phyloP scores from a whole-genome alignment of 768 basidiomycete genomes.

The Heimioporus sp. region DNA sequence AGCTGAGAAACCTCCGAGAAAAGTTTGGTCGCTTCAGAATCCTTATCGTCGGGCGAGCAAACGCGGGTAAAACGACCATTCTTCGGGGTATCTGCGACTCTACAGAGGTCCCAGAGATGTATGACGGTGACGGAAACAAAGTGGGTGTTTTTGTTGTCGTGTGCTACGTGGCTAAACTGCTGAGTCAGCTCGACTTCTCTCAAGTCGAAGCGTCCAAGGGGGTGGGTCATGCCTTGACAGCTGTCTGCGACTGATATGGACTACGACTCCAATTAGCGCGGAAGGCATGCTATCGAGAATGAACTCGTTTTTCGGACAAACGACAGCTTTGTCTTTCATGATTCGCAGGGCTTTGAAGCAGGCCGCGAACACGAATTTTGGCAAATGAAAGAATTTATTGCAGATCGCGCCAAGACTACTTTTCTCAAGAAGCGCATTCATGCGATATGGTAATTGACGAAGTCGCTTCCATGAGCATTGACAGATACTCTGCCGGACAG shows the following conservation, averaged over 20 bases:
- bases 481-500: background rate
- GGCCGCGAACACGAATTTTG: slow-evolving; percentile 1
- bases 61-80: slow-evolving; percentile 8
- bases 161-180: background rate
- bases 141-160: background rate
- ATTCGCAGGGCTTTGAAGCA: slow-evolving; percentile 4
- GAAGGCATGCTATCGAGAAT: background rate
- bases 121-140: background rate
- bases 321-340: slow-evolving; percentile 3
- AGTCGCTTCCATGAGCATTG: background rate
- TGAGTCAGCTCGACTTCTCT: background rate
- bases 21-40: slow-evolving; percentile 1
- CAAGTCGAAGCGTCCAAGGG: background rate
- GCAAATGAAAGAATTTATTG: slow-evolving; percentile 4
- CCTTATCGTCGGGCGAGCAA: slow-evolving; percentile 5
- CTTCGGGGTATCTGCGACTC: slow-evolving; percentile 4
- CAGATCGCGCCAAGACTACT: background rate
- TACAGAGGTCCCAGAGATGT: slow-evolving; percentile 6
- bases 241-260: no score
- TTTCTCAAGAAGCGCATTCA: slow-evolving; percentile 6
- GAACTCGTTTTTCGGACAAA: slow-evolving; percentile 4
- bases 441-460: background rate
- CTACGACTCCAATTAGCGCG: background rate
- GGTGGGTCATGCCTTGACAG: background rate
- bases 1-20: background rate